These are phyloP conservation scores for Epichloe brachyelytri DNA, from an alignment of 2,329 filamentous ascomycete genomes.

Conservation along the genomic window DNA sequence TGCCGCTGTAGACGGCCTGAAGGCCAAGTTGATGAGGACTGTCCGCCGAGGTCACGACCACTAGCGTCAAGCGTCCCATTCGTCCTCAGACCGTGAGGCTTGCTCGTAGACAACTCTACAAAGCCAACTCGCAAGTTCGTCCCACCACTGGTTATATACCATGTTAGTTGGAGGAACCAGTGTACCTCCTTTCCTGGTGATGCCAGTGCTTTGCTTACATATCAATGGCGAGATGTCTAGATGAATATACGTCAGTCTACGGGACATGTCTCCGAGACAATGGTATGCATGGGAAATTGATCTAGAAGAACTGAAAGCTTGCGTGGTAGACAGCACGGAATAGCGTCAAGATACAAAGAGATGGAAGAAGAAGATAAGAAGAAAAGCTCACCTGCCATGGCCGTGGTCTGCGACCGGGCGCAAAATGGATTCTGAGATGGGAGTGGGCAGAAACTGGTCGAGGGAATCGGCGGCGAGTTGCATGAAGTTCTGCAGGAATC, in stretches of 20 bases:
- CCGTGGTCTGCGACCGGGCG: constrained; percentile 30
- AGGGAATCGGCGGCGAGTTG: constrained; percentile 37
- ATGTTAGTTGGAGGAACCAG: not conserved
- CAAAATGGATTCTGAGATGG: constrained; percentile 46
- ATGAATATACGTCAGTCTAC: constrained; percentile 5
- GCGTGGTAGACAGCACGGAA: not conserved
- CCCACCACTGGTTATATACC: constrained; percentile 38
- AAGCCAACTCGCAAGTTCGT: constrained; percentile 58
- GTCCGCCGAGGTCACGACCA: not conserved
- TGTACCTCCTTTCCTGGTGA: constrained; percentile 14
- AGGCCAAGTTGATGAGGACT: not conserved
- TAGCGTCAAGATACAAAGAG: not conserved
- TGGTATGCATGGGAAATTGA: not conserved
- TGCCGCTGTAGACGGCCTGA: constrained; percentile 37
- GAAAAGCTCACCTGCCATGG: constrained; percentile 34
- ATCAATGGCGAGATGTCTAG: constrained; percentile 49
- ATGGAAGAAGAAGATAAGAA: not conserved
- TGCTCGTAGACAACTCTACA: constrained; percentile 41
- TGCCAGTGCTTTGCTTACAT: constrained; percentile 39
- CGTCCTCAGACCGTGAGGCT: not conserved
- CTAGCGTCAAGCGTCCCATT: constrained; percentile 6
- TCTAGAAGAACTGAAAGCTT: not conserved
- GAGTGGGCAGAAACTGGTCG: constrained; percentile 47
- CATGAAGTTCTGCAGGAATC: constrained; percentile 34
- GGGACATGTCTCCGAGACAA: not conserved